Evolutionary conservation across 1,139 yeast species (phyloP).

Genomic region (Suhomyces bokatorum): DNA sequence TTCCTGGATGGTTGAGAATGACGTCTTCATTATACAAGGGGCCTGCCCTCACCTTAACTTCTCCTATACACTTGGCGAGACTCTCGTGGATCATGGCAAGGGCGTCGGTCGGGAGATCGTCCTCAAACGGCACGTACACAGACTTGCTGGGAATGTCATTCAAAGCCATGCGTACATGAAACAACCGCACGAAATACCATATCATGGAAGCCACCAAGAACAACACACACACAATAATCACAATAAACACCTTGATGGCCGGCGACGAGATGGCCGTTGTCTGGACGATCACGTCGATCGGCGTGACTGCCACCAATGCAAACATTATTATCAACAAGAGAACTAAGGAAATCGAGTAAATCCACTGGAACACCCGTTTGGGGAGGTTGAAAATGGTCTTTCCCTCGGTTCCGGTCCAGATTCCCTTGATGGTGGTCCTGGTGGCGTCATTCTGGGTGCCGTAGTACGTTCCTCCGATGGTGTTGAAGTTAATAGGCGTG

Average conservation of each 20-base stretch:
- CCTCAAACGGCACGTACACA: constrained; percentile 63
- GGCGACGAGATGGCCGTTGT: constrained; percentile 56
- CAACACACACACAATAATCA: constrained; percentile 68
- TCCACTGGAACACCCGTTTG: constrained; percentile 45
- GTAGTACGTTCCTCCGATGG: not conserved
- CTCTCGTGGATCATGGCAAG: constrained; percentile 38
- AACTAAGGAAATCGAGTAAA: constrained; percentile 56
- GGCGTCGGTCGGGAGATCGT: constrained; percentile 60
- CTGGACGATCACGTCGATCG: constrained; percentile 74
- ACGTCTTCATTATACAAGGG: constrained; percentile 43
- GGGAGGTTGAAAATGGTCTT: constrained; percentile 30
- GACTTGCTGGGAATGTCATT: constrained; percentile 72
- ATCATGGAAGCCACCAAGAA: constrained; percentile 52
- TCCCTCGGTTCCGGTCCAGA: constrained; percentile 8
- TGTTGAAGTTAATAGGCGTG: not conserved
- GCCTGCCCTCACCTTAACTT: constrained; percentile 50
- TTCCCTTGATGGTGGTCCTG: constrained; percentile 7
- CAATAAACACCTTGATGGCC: constrained; percentile 70
- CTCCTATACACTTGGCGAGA: constrained; percentile 44
- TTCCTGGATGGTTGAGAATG: constrained; percentile 62
- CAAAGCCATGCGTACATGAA: constrained; percentile 56
- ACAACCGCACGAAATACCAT: constrained; percentile 55
- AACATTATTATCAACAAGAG: constrained; percentile 40
- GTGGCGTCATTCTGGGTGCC: not conserved
- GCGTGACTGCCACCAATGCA: constrained; percentile 65